Evolutionary conservation across 2,329 filamentous ascomycete genomes (phyloP).

Genomic region (Phaeomoniella chlamydospora): DNA sequence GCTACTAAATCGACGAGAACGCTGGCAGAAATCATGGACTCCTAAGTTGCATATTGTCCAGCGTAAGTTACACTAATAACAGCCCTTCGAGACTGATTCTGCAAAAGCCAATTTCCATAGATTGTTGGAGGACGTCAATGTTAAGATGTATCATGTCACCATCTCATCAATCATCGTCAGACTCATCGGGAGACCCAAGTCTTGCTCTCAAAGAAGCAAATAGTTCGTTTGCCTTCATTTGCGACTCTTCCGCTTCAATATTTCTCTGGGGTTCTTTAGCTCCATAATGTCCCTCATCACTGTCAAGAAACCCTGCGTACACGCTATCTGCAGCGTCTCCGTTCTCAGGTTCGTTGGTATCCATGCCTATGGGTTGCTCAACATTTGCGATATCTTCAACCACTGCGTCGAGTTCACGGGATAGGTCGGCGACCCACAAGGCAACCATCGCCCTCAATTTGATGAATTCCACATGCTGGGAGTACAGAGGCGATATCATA

Average conservation of each 20-base stretch:
- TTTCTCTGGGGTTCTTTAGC: constrained; percentile 19
- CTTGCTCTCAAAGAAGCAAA: background rate
- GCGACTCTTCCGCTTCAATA: background rate
- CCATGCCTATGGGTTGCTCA: background rate
- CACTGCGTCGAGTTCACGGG: background rate
- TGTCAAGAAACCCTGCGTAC: background rate
- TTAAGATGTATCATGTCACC: too few species aligned
- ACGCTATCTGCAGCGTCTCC: background rate
- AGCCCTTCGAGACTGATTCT: too few species aligned
- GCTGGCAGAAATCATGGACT: too few species aligned
- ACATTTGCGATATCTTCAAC: background rate
- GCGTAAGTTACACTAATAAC: too few species aligned
- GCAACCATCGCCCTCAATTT: constrained; percentile 59
- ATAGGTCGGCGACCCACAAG: constrained; percentile 60
- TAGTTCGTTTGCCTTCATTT: background rate
- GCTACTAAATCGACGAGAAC: too few species aligned
- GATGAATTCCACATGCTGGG: constrained; percentile 51
- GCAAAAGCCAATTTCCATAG: too few species aligned
- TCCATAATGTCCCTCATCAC: background rate
- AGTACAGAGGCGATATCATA: constrained; percentile 56
- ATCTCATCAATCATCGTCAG: background rate
- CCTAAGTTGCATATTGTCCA: too few species aligned
- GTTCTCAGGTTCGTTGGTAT: background rate
- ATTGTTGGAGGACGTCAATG: too few species aligned
- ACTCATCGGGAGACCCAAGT: background rate